These are phyloP conservation scores for Aureobasidium sp. DNA, from an alignment of 2,329 filamentous ascomycete genomes.

Conservation along the genomic window DNA sequence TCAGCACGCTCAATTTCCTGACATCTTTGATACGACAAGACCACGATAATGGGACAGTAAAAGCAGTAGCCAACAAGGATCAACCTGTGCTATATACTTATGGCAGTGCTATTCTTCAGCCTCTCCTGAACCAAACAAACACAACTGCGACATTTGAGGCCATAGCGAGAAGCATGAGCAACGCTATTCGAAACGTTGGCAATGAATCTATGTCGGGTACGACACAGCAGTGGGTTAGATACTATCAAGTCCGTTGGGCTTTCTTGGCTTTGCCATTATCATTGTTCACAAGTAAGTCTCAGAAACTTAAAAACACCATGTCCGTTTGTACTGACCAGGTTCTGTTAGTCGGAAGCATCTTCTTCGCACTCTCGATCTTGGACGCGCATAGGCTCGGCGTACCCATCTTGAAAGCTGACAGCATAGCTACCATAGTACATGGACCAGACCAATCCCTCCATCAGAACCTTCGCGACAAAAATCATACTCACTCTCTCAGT, in stretches of 20 bases:
- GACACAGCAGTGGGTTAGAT: neutral
- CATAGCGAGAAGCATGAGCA: conserved; percentile 5
- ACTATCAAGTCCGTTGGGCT: conserved; percentile 1
- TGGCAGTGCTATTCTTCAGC: neutral
- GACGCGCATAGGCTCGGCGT: neutral
- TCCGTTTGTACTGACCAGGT: neutral
- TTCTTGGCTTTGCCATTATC: neutral
- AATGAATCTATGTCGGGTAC: neutral
- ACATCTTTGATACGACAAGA: neutral
- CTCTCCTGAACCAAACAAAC: neutral
- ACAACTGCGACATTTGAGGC: neutral
- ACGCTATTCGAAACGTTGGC: neutral
- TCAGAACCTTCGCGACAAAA: neutral
- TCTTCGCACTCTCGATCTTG: neutral
- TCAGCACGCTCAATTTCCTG: neutral
- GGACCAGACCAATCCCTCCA: neutral
- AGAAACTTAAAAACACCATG: neutral
- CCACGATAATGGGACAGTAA: neutral
- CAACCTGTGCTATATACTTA: neutral
- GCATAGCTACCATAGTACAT: neutral
- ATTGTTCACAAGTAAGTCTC: neutral
- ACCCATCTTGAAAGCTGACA: neutral
- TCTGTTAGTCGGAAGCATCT: neutral
- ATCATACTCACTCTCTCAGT: neutral
- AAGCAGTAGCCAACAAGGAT: neutral